Percentiles rank a stretch among this genome's conserved stretches.
These are phyloP conservation scores for Rhododendron kiyosumense DNA, from an alignment of 148 eudicot genomes.

Conservation along the genomic window DNA sequence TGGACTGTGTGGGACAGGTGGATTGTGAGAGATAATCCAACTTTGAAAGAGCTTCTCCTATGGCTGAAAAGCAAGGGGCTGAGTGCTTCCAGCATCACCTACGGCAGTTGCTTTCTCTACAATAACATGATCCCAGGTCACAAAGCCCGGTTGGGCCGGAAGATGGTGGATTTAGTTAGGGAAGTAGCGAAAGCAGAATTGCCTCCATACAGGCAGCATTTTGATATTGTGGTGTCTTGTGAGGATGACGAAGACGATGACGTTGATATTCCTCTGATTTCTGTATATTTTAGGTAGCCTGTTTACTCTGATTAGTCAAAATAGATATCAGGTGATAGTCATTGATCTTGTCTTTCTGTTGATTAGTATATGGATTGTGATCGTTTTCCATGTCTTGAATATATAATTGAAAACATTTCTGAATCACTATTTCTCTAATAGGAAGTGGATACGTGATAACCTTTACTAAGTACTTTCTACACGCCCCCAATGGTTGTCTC, in stretches of 20 bases:
- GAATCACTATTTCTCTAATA: background rate
- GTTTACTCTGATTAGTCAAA: background rate
- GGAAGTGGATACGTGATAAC: background rate
- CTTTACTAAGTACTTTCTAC: background rate
- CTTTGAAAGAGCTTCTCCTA: constrained; percentile 49
- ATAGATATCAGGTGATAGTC: background rate
- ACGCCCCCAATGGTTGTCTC: background rate
- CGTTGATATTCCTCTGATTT: constrained; percentile 67
- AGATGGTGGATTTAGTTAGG: constrained; percentile 61
- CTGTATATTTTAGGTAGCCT: constrained; percentile 56
- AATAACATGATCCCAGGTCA: constrained; percentile 76
- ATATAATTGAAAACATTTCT: background rate
- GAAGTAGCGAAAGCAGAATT: constrained; percentile 79
- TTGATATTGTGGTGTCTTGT: constrained; percentile 80
- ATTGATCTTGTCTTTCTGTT: background rate
- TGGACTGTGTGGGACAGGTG: constrained; percentile 96
- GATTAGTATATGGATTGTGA: background rate
- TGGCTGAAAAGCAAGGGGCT: constrained; percentile 72
- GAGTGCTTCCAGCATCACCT: constrained; percentile 69
- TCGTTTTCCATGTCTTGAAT: background rate
- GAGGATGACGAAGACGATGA: constrained; percentile 84
- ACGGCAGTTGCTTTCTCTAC: constrained; percentile 67
- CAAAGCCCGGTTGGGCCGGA: constrained; percentile 70
- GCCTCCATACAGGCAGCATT: constrained; percentile 59
- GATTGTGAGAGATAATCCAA: constrained; percentile 59